Percentiles rank a stretch among this genome's conserved stretches.
phyloP scores from a whole-genome alignment of 495 filamentous ascomycete species.

The Saxophila tyrrhenica region DNA sequence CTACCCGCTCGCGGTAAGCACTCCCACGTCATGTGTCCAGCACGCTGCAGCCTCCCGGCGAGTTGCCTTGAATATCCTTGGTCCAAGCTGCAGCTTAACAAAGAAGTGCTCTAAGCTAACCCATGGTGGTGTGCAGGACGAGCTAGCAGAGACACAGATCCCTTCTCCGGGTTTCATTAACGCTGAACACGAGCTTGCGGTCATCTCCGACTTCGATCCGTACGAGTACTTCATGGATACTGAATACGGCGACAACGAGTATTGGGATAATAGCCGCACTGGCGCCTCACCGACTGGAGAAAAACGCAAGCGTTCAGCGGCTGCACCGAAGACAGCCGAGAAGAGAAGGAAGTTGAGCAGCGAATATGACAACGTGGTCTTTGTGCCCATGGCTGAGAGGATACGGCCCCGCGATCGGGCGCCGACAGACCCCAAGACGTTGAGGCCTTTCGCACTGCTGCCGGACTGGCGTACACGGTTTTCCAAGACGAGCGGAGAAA shows the following conservation, averaged over 20 bases:
- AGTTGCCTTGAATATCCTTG: background rate
- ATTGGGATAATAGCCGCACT: slow-evolving; percentile 20
- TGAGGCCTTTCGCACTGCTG: slow-evolving; percentile 22
- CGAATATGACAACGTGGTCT: slow-evolving; percentile 17
- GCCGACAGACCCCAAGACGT: background rate
- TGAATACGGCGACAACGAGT: slow-evolving; percentile 28
- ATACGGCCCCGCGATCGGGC: background rate
- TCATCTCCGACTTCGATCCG: slow-evolving; percentile 29
- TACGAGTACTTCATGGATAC: slow-evolving; percentile 26
- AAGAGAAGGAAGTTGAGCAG: slow-evolving; percentile 1
- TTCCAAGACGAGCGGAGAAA: slow-evolving; percentile 1
- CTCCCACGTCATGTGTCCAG: background rate
- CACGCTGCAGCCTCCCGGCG: background rate
- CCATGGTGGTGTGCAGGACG: slow-evolving; percentile 20
- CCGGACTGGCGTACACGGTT: slow-evolving; percentile 27
- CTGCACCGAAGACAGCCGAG: background rate
- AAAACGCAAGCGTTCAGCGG: slow-evolving; percentile 9
- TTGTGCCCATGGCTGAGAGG: slow-evolving; percentile 8
- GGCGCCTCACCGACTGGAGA: slow-evolving; percentile 4
- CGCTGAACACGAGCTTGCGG: slow-evolving; percentile 24
- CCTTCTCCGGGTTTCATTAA: slow-evolving; percentile 23
- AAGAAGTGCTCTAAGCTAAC: background rate
- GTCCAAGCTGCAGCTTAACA: background rate
- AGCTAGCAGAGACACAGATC: slow-evolving; percentile 32
- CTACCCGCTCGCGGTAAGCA: slow-evolving; percentile 24